Conservation (phyloP, 1,139 yeast genomes). For the Hemisphaericaspora xylofermentans region DNA sequence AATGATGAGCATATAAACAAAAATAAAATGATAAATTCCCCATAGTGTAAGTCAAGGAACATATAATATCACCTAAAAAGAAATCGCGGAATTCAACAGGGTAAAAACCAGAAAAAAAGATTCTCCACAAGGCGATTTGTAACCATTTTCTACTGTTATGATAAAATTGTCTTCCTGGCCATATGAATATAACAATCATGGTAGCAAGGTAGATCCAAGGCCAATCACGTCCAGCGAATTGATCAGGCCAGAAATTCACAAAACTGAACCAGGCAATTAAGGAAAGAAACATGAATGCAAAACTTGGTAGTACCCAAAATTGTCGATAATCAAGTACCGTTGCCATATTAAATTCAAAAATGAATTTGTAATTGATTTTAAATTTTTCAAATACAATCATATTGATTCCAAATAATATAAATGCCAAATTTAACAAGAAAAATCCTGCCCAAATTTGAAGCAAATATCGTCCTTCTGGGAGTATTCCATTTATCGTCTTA, state of each 20-base stretch:
- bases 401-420: conserved; percentile 64
- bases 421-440: conserved; percentile 58
- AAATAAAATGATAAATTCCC: conserved; percentile 84
- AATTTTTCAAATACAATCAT: conserved; percentile 69
- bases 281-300: conserved; percentile 55
- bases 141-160: conserved; percentile 71
- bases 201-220: conserved; percentile 77
- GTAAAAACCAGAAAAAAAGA: conserved; percentile 77
- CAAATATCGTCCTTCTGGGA: conserved; percentile 57
- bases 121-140: conserved; percentile 66
- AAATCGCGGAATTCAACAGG: conserved; percentile 96
- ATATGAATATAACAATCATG: conserved; percentile 46
- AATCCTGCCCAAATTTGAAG: conserved; percentile 94
- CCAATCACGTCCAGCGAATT: conserved; percentile 67
- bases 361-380: conserved; percentile 86
- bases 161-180: conserved; percentile 62
- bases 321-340: conserved; percentile 69
- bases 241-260: conserved; percentile 60
- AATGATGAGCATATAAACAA: conserved; percentile 72
- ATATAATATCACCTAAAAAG: conserved; percentile 85
- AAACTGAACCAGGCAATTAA: conserved; percentile 76
- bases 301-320: conserved; percentile 60
- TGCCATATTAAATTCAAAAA: conserved; percentile 81
- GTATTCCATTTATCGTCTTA: conserved; percentile 33
- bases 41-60: conserved; percentile 84